These are phyloP conservation scores for Torulaspora maleeae DNA, from an alignment of 805 yeast species.

Conservation along the genomic window DNA sequence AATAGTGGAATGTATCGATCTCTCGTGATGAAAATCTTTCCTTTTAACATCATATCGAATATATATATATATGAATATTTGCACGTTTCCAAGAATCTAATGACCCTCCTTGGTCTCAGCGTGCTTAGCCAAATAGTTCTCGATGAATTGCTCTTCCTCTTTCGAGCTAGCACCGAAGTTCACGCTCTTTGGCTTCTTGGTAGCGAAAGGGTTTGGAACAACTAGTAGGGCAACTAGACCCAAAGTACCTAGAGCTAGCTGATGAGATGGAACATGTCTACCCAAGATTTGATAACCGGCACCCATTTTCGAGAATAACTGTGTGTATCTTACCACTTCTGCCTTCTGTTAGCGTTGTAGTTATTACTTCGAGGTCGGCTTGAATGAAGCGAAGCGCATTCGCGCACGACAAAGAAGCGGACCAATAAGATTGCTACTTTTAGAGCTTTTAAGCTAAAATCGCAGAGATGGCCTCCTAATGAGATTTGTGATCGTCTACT, in stretches of 20 bases:
- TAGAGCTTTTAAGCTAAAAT: neutral
- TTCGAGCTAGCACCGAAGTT: slow-evolving; percentile 70
- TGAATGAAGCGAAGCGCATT: neutral
- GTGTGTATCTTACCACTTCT: neutral
- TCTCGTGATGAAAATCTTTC: neutral
- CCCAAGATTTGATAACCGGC: slow-evolving; percentile 83
- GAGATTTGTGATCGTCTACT: neutral
- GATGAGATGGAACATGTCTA: slow-evolving; percentile 77
- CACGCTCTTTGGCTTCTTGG: slow-evolving; percentile 58
- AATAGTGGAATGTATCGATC: slow-evolving; percentile 1
- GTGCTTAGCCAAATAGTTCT: slow-evolving; percentile 55
- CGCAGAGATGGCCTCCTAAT: neutral
- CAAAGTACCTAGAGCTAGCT: slow-evolving; percentile 77
- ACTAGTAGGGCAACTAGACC: slow-evolving; percentile 59
- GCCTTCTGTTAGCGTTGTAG: neutral
- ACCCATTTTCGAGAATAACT: slow-evolving; percentile 50
- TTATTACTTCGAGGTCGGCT: neutral
- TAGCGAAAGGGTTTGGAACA: slow-evolving; percentile 63
- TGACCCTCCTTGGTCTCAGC: slow-evolving; percentile 15
- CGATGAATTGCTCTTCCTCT: slow-evolving; percentile 86
- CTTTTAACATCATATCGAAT: slow-evolving; percentile 5
- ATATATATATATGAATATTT: neutral
- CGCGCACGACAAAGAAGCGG: slow-evolving; percentile 2
- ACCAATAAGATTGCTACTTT: slow-evolving; percentile 10
- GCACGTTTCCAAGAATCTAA: neutral